A percentile compares a stretch with the other conserved stretches of the same genome.
Evolutionary conservation across 192 early-diverging fungal species (phyloP).

Genomic region (Ambispora gerdemannii): DNA sequence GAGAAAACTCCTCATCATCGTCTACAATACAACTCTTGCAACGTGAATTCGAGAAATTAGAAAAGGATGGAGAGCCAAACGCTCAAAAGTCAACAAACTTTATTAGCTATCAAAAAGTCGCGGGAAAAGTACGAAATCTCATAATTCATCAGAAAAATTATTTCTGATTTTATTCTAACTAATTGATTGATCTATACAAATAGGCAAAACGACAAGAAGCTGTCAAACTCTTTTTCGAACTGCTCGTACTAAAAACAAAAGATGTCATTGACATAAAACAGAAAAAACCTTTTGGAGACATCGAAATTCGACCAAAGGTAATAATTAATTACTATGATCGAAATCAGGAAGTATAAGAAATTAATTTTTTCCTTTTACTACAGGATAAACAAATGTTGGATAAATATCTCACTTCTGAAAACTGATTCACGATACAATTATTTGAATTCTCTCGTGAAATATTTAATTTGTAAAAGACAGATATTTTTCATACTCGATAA

Average conservation of each 20-base stretch:
- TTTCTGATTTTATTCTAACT: background rate
- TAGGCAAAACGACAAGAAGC: constrained; percentile 63
- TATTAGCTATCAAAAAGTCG: constrained; percentile 22
- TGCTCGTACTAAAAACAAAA: constrained; percentile 85
- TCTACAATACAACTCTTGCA: constrained; percentile 60
- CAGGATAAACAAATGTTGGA: no score
- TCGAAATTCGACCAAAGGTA: constrained; percentile 56
- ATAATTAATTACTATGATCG: no score
- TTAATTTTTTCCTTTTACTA: no score
- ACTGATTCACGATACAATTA: no score
- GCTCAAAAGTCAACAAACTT: background rate
- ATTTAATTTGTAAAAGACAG: no score
- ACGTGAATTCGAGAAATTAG: constrained; percentile 41
- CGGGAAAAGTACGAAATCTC: constrained; percentile 31
- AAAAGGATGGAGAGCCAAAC: constrained; percentile 29
- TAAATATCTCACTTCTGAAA: no score
- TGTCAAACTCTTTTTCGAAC: constrained; percentile 87
- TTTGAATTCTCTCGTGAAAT: no score
- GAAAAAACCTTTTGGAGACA: constrained; percentile 76
- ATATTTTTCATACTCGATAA: no score
- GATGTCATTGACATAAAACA: constrained; percentile 83
- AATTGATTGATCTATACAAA: no score
- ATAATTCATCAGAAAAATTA: constrained; percentile 34
- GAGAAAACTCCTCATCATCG: no score
- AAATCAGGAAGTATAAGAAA: no score